Evolutionary conservation across 2,329 filamentous ascomycete genomes (phyloP), one percentile per base, ranked within the genome.

Genomic region (Myriangium duriaei): DNA sequence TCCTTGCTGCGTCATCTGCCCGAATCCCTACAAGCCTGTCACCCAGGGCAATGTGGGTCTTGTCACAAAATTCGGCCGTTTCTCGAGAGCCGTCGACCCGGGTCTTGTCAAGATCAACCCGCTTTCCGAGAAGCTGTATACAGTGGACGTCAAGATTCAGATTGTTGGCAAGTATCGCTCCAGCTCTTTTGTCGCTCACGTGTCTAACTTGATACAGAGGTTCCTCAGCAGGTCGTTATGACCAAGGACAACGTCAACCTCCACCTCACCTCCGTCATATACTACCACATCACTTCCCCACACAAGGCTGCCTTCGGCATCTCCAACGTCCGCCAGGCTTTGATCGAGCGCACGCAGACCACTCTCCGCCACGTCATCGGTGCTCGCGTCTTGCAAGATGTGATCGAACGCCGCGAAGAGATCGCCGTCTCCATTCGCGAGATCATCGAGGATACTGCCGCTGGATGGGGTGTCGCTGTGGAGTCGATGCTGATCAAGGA

Each of bases 401-500:
- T 98, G 30, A 96, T 98, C 51, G 91, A 98, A 69, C 86, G 91
- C 42, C 85, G 91, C 42, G 91, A 98, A 65, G 91, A 98, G 64
- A 81, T 98, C 50, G 91, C 91, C 1, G 79, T 87, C 63, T 91
- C 81, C 41, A 96, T 96, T 45, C 79, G 85, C 45, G 88, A 95
- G 62, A 96, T 96, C 51, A 96, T 98, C 51, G 91, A 96, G 57
- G 87, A 95, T 50, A 91, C 94, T 1, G 88, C 91, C 4, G 68
- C 75, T 9, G 85, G 84, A 44, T 98, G 91, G 91, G 91, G 91
- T 63, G 88, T 94, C 5, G 77, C 84, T 55, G 91, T 96, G 42
- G 91, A 96, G 70, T 87, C 80, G 55, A 98, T 98, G 88, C 77
- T 98, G 49, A 88, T 98, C 73, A 96, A 98, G 67, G 91, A 98